phyloP scores from a whole-genome alignment of 225 moss, liverwort and hornwort genomes.

The Marchantia paleacea region DNA sequence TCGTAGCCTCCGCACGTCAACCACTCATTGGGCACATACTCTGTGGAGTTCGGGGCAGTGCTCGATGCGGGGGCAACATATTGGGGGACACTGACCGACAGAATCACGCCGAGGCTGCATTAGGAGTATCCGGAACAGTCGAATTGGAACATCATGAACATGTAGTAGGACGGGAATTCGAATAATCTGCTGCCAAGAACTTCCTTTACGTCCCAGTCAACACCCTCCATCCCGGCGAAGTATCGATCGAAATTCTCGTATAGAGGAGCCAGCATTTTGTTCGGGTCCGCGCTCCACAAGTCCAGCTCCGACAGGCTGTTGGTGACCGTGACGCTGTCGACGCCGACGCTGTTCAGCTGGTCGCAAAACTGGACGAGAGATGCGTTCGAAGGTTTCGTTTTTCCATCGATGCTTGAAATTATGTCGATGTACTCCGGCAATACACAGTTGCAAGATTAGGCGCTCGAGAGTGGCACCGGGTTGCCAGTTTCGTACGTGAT shows the following conservation, averaged over 20 bases:
- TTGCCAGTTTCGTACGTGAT: not conserved
- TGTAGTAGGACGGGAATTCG: not conserved
- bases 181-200: not conserved
- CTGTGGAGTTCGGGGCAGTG: not conserved
- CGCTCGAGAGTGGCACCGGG: not conserved
- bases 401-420: no score
- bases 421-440: not conserved
- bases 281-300: not conserved
- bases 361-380: not conserved
- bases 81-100: not conserved
- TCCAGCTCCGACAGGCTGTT: not conserved
- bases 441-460: not conserved
- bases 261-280: not conserved
- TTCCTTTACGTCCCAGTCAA: not conserved
- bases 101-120: not conserved
- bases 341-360: not conserved
- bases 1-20: not conserved
- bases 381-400: no score
- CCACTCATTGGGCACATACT: not conserved
- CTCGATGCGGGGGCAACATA: not conserved
- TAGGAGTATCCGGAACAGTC: not conserved
- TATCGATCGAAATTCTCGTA: not conserved
- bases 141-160: slow-evolving; percentile 10
- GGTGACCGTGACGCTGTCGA: not conserved
- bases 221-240: not conserved